phyloP scores from a whole-genome alignment of 2,329 filamentous ascomycete genomes.

The Alternaria sp. region DNA sequence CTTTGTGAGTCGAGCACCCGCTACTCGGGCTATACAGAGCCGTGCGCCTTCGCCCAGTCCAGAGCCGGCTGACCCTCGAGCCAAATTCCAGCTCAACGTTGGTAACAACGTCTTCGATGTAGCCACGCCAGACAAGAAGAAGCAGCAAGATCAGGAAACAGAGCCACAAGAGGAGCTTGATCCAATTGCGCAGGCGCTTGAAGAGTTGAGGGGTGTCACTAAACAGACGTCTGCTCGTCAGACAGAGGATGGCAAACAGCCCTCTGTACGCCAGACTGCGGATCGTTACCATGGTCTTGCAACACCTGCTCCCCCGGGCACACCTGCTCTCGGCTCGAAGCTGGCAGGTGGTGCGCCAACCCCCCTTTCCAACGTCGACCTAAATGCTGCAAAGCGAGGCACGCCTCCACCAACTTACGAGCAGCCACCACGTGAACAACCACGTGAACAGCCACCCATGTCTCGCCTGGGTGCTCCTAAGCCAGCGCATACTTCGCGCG shows the following conservation, averaged over 20 bases:
- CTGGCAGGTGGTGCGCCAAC: conserved; percentile 55
- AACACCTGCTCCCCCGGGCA: conserved; percentile 70
- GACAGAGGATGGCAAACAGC: conserved; percentile 78
- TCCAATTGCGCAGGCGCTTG: conserved; percentile 89
- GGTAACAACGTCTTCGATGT: conserved; percentile 97
- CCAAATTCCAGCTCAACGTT: conserved; percentile 90
- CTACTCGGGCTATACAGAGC: conserved; percentile 41
- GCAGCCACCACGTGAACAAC: conserved; percentile 56
- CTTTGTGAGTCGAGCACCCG: conserved; percentile 36
- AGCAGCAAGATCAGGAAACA: conserved; percentile 51
- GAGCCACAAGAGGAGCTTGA: conserved; percentile 71
- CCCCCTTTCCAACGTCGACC: conserved; percentile 55
- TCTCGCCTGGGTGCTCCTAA: conserved; percentile 87
- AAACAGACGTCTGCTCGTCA: conserved; percentile 83
- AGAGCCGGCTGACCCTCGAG: conserved; percentile 89
- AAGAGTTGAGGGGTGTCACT: conserved; percentile 85
- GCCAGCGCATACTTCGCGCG: conserved; percentile 88
- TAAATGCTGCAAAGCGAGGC: conserved; percentile 69
- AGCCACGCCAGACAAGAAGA: conserved; percentile 72
- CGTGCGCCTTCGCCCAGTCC: conserved; percentile 56
- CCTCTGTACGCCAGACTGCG: conserved; percentile 84
- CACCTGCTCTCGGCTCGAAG: conserved; percentile 50
- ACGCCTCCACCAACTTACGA: conserved; percentile 91
- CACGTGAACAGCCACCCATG: conserved; percentile 54
- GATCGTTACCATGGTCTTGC: conserved; percentile 94